Base-by-base conservation (phyloP, 2,329 filamentous ascomycete genomes). In the Diaporthe batatas region DNA sequence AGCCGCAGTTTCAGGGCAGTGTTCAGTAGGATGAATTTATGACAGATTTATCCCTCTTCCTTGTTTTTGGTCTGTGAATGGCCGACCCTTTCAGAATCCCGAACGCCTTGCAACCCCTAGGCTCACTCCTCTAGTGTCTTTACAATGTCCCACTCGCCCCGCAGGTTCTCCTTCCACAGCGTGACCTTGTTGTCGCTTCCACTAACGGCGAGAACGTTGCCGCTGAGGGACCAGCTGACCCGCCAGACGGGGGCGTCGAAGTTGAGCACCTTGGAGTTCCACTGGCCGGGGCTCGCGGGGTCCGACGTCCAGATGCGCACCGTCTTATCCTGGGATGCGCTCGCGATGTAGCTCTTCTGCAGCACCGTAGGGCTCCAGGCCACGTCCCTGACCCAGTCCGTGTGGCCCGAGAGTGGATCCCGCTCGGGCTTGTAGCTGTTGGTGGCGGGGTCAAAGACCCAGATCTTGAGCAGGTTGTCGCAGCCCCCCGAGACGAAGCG, bases 81-180 rank as follows among this genome's bases (percentile, higher is more conserved):
- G 25, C 55, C 67, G 34, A 25, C 44, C 57, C 3, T 51, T 49
- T 29, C 2, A 29, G 21, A 54, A 36, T 32, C 67, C 53, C 51
- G 39, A 47, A 25, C 53, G 36, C 47, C 42, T 58, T 58, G 57
- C 47, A 21, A 29, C 25, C 7, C 44, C 72, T 23, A 12, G n/a
- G 39, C 68, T 79, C 87, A 97, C 85, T 97, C 94, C 82, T 98
- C 96, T 81, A 99, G 95, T 73, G 94, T 95, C 90, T 98, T 98
- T 77, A 98, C 94, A 79, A 93, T 94, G 84, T 98, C 95, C 96
- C 96, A 99, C 81, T 97, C 94, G 71, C 96, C 96, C 81, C 93
- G 93, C 78, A 99, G 86, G 82, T 97, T 97, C 89, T 99, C 96
- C 89, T 98, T 99, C 96, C 96, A 99, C 82, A 99, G 84, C 70